Conservation (phyloP, 2,329 filamentous ascomycete species). For the Cercospora sesami region DNA sequence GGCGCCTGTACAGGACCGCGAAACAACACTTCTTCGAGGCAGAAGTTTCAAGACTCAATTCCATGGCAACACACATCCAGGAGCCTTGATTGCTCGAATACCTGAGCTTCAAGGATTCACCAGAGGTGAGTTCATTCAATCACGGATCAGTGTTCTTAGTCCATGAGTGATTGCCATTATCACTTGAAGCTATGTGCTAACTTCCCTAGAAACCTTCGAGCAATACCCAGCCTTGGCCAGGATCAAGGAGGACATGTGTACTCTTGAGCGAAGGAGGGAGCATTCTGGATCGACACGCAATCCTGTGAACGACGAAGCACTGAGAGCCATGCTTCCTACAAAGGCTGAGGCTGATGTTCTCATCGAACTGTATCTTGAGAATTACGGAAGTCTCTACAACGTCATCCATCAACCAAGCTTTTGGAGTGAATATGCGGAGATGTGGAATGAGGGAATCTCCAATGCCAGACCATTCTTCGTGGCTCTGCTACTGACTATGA, state of each 20-base stretch:
- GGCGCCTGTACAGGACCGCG: conserved; percentile 33
- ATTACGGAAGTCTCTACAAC: conserved; percentile 54
- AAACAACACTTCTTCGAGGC: conserved; percentile 47
- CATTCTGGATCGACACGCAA: conserved; percentile 27
- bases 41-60: conserved; percentile 50
- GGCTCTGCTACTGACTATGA: conserved; percentile 44
- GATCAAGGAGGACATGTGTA: conserved; percentile 33
- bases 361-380: conserved; percentile 51
- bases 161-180: background rate
- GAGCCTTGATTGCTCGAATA: conserved; percentile 35
- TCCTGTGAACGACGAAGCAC: conserved; percentile 36
- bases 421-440: conserved; percentile 50
- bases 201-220: conserved; percentile 31
- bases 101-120: conserved; percentile 35
- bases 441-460: conserved; percentile 45
- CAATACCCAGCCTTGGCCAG: conserved; percentile 39
- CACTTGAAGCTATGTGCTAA: background rate
- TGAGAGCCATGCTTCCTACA: conserved; percentile 42
- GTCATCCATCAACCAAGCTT: conserved; percentile 58
- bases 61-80: conserved; percentile 46
- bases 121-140: conserved; percentile 5
- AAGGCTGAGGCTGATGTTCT: conserved; percentile 45
- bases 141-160: background rate
- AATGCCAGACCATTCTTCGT: conserved; percentile 39
- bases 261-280: conserved; percentile 29